Percentiles rank a stretch among this genome's conserved stretches.
These are phyloP conservation scores for Claviceps maximensis DNA, from an alignment of 2,329 filamentous ascomycete genomes.

Conservation along the genomic window DNA sequence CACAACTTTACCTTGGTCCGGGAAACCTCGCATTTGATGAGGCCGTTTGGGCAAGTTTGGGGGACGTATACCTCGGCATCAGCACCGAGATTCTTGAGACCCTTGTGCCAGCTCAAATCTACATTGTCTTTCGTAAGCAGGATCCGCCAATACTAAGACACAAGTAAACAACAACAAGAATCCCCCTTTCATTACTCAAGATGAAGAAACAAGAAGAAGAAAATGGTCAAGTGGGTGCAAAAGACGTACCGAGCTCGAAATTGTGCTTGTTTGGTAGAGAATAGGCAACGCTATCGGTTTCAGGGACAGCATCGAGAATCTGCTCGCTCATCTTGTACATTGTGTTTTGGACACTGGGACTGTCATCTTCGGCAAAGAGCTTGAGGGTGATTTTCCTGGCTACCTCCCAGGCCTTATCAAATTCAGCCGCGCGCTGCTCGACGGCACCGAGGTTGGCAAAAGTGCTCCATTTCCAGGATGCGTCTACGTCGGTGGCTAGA, in stretches of 20 bases:
- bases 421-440: slow-evolving; percentile 46
- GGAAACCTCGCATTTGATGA: slow-evolving; percentile 86
- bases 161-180: neutral
- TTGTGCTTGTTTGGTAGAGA: slow-evolving; percentile 96
- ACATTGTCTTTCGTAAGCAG: neutral
- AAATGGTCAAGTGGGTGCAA: neutral
- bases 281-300: slow-evolving; percentile 64
- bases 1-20: slow-evolving; percentile 25
- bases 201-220: neutral
- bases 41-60: slow-evolving; percentile 82
- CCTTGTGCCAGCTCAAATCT: slow-evolving; percentile 97
- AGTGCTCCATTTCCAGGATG: slow-evolving; percentile 70
- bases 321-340: slow-evolving; percentile 98
- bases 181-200: no score
- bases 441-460: slow-evolving; percentile 58
- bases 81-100: slow-evolving; percentile 83
- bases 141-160: neutral
- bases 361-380: slow-evolving; percentile 80
- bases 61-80: slow-evolving; percentile 93
- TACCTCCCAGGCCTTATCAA: slow-evolving; percentile 65
- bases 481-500: slow-evolving; percentile 83
- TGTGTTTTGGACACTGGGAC: slow-evolving; percentile 86
- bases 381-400: slow-evolving; percentile 81
- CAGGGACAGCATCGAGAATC: slow-evolving; percentile 64
- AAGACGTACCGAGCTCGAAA: slow-evolving; percentile 72